Evolutionary conservation across 2,329 filamentous ascomycete genomes (phyloP), one percentile per base, ranked within the genome.

Genomic region (Fusarium irregulare): DNA sequence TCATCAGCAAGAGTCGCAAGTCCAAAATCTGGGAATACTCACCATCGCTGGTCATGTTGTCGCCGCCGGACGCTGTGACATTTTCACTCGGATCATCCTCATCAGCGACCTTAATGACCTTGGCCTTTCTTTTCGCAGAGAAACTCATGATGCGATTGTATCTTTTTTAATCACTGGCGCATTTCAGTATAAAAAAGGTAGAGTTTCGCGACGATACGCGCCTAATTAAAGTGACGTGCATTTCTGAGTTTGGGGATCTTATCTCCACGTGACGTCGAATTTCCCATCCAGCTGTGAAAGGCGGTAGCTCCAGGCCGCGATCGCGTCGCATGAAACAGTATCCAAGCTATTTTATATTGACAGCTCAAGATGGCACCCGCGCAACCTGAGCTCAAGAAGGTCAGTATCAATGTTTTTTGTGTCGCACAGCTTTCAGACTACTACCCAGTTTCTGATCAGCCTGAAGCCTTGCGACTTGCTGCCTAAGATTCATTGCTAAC

Each of bases 321-420:
- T 76, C 72, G 74, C 76, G 74, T 76, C 72, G 74, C 66, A 76
- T 60, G 57, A 68, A 68, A 74, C 70, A 63, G 68, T 61, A 78
- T 51, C 37, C 69, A 65, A 72, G 61, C 49, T 60, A 72, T 70
- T 63, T 64, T 64, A 66, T 60, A 64, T 70, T 68, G 64, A 77
- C 64, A 74, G 73, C 74, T 80, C 84, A 92, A 86, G 73, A 99
- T 99, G 96, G 93, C 96, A 84, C 95, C 97, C 90, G 94, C 96
- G 80, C 96, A 98, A 84, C 96, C 96, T 77, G 97, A 99, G 86
- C 89, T 99, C 70, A 99, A 98, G 85, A 99, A 98, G 90, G 96
- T 97, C 83, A 27, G 73, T 61, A 12, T 5, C 4, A n/a, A 14
- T 25, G 4, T 27, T n/a, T 32, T 18, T 8, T 32, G 20, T 7